Percentiles rank a stretch among this genome's conserved stretches.
phyloP scores from a whole-genome alignment of 2,329 filamentous ascomycete genomes.

The Xylariaceae sp. region DNA sequence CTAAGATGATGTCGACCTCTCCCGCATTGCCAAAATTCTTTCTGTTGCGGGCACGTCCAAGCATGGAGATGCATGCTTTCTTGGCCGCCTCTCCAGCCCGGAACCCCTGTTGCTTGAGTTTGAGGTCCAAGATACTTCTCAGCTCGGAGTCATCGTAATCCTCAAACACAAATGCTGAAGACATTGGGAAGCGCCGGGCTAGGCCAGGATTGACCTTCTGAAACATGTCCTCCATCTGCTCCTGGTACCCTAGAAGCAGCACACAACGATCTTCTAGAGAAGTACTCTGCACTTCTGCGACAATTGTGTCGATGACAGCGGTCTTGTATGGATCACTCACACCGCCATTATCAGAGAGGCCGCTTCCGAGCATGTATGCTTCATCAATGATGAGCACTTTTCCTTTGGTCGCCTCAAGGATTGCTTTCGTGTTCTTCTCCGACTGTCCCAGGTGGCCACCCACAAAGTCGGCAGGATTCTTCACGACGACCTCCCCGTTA shows the following conservation, averaged over 20 bases:
- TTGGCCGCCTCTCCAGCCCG: slow-evolving; percentile 47
- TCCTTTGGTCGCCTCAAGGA: slow-evolving; percentile 59
- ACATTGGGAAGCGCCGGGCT: slow-evolving; percentile 58
- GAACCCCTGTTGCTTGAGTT: slow-evolving; percentile 54
- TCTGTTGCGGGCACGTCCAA: slow-evolving; percentile 56
- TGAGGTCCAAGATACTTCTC: slow-evolving; percentile 54
- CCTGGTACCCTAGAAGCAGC: slow-evolving; percentile 63
- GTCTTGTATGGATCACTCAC: slow-evolving; percentile 46
- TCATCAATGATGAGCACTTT: slow-evolving; percentile 80
- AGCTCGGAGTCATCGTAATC: slow-evolving; percentile 60
- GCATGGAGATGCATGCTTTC: slow-evolving; percentile 52
- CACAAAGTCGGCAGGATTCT: slow-evolving; percentile 70
- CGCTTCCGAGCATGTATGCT: slow-evolving; percentile 59
- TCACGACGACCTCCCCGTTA: slow-evolving; percentile 51
- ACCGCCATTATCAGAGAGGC: slow-evolving; percentile 9
- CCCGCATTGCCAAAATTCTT: slow-evolving; percentile 68
- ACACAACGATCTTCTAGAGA: slow-evolving; percentile 70
- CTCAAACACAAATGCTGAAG: slow-evolving; percentile 61
- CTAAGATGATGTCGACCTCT: slow-evolving; percentile 66
- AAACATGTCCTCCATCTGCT: slow-evolving; percentile 67
- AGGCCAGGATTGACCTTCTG: slow-evolving; percentile 68
- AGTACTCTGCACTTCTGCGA: slow-evolving; percentile 64
- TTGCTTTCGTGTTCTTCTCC: slow-evolving; percentile 66
- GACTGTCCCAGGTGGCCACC: slow-evolving; percentile 59
- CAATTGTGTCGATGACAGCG: slow-evolving; percentile 67